Conservation (phyloP, 805 yeast species). For the Nakazawaea laoshanensis region DNA sequence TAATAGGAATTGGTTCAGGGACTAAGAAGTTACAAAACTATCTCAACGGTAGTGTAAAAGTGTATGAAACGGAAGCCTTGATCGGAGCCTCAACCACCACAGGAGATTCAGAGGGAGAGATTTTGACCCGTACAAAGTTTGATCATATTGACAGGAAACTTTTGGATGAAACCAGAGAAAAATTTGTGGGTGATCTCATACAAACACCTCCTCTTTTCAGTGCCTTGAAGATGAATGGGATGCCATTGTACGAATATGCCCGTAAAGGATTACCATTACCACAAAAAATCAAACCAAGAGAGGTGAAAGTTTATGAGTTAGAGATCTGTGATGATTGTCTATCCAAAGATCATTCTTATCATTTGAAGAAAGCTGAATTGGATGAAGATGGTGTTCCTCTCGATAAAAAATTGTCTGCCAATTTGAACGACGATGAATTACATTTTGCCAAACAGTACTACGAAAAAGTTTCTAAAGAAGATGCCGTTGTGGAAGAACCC, state of each 20-base stretch:
- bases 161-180: slow-evolving; percentile 39
- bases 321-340: slow-evolving; percentile 47
- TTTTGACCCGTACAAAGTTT: slow-evolving; percentile 48
- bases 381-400: slow-evolving; percentile 41
- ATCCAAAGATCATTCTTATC: slow-evolving; percentile 46
- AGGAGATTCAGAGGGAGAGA: slow-evolving; percentile 87
- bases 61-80: slow-evolving; percentile 76
- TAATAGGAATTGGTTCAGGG: slow-evolving; percentile 88
- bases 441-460: slow-evolving; percentile 51
- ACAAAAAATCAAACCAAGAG: slow-evolving; percentile 67
- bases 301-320: slow-evolving; percentile 51
- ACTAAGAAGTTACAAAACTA: slow-evolving; percentile 74
- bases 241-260: slow-evolving; percentile 90
- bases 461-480: slow-evolving; percentile 31
- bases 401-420: slow-evolving; percentile 26
- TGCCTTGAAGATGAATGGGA: slow-evolving; percentile 91
- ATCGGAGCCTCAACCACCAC: slow-evolving; percentile 90
- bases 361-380: slow-evolving; percentile 30
- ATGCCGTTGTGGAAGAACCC: slow-evolving; percentile 29
- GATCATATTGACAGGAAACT: slow-evolving; percentile 48
- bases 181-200: slow-evolving; percentile 70
- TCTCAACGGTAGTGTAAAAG: slow-evolving; percentile 66
- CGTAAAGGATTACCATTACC: slow-evolving; percentile 83
- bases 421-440: slow-evolving; percentile 52
- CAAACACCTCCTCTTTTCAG: slow-evolving; percentile 96